phyloP scores from a whole-genome alignment of 768 basidiomycete species.

The Pleurotus platypus region DNA sequence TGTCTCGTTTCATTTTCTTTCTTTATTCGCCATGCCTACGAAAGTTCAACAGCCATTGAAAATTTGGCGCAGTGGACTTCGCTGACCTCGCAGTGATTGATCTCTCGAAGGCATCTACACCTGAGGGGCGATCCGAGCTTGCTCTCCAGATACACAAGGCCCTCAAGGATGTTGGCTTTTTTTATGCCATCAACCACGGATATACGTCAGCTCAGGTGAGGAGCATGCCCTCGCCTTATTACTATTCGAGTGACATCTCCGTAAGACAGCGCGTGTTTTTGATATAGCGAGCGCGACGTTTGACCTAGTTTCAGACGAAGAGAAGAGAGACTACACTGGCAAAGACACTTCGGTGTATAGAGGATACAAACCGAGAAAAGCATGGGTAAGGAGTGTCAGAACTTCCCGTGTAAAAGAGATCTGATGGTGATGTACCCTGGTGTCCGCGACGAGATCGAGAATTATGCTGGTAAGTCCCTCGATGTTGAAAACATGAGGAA shows the following conservation, averaged over 20 bases:
- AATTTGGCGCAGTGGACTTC: conserved; percentile 22
- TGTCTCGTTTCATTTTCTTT: no score
- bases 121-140: conserved; percentile 32
- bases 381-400: conserved; percentile 33
- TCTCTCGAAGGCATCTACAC: conserved; percentile 34
- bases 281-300: conserved; percentile 46
- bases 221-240: neutral
- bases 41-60: no score
- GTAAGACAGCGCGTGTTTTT: conserved; percentile 39
- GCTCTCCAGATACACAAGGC: conserved; percentile 41
- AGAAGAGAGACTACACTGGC: conserved; percentile 36
- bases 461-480: conserved; percentile 33
- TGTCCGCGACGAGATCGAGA: conserved; percentile 39
- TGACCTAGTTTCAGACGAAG: conserved; percentile 32
- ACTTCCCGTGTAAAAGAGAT: neutral
- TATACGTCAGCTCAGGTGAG: conserved; percentile 35
- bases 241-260: neutral
- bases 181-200: conserved; percentile 51
- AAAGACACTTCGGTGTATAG: conserved; percentile 43
- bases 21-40: no score
- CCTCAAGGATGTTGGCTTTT: conserved; percentile 38
- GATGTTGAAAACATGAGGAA: neutral
- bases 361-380: conserved; percentile 49
- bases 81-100: conserved; percentile 54
- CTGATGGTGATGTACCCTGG: conserved; percentile 17